Base-by-base conservation (phyloP, 768 basidiomycete species). In the Mycena kentingensis region DNA sequence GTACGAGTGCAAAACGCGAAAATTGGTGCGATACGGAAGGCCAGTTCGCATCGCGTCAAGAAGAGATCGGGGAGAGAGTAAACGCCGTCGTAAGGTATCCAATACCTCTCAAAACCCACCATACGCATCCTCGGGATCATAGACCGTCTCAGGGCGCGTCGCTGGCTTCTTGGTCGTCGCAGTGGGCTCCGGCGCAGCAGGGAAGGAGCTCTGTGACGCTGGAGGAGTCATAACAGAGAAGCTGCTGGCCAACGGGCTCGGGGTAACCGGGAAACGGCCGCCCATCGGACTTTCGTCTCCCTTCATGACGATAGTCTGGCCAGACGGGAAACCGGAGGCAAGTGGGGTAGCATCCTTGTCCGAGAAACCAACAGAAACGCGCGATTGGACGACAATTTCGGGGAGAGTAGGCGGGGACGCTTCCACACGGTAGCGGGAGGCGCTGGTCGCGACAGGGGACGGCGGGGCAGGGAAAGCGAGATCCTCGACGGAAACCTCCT, bases 101-200 rank as follows among this genome's bases (percentile, higher is more conserved):
- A n/a, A n/a, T n/a, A n/a, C n/a, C n/a, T n/a, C 38, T 77, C 70
- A 88, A 65, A 88, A 79, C 26, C 85, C 87, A 22, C 78, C 84
- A 58, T 89, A 89, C 39, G 82, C 85, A 57, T 89, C 87, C 25
- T 82, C 81, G 28, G 79, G 77, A 57, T 83, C 77, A 58, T 87
- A 88, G 48, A 81, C 69, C 12, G 82, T 83, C 24, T 47, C 50
- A 32, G 47, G 46, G 21, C 54, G 45, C 34, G 27, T 19, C 45
- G 26, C 18, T 42, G 12, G 39, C 22, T 25, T 12, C 15, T 44
- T 54, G 39, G 55, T 46, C 43, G 60, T 29, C 34, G 52, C 24
- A 26, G 54, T 35, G 37, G 57, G 53, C 19, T 57, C 31, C 4
- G 51, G 44, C 28, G 55, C 46, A 18, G 55, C 34, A n/a, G 51